Evolutionary conservation across 1,284 basidiomycete genomes (phyloP), one percentile per base, ranked within the genome.

Genomic region (Coniferiporia sulphurascens): DNA sequence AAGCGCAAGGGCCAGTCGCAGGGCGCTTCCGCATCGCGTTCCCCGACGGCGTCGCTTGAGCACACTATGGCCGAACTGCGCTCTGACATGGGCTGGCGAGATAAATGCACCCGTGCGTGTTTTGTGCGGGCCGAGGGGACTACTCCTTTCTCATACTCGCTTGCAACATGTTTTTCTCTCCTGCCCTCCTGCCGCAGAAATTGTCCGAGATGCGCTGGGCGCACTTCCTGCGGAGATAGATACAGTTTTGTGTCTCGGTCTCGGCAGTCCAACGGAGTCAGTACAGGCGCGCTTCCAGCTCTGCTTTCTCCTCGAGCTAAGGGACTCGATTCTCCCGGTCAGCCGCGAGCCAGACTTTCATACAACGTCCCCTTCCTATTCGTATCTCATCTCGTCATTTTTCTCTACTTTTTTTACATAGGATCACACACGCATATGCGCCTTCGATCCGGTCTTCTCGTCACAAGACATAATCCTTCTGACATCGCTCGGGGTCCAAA

Each of bases 401-500:
- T 58, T 62, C 46, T 32, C 57, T 50, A 38, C 58, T 60, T 43
- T 46, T 51, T 56, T 61, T 65, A 64, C 61, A 62, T 63, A 88
- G 86, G 77, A 75, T 63, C 73, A 68, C 65, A 69, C 67, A 55
- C 70, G 73, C 27, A 76, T 87, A 57, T 78, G 76, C 63, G 65
- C 84, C 27, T 89, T 83, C 72, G 87, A 90, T 74, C 87, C 87
- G 65, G 79, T 85, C 15, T 88, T 89, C 71, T 78, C 84, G 68
- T 76, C 76, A 22, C 76, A 81, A 65, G 87, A 90, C 68, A 65
- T 66, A 45, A 64, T 67, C 21, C 74, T 87, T 55, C 76, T 90
- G 63, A 69, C 72, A 59, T 70, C 73, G 61, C 74, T 84, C 63
- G 73, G 75, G 21, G 71, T 89, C 68, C 70, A 71, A 50, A 72